Evolutionary conservation across 176 grass and related monocot genomes (phyloP), one percentile per base, ranked within the genome.

Genomic region (Echinochloa phyllopogon): DNA sequence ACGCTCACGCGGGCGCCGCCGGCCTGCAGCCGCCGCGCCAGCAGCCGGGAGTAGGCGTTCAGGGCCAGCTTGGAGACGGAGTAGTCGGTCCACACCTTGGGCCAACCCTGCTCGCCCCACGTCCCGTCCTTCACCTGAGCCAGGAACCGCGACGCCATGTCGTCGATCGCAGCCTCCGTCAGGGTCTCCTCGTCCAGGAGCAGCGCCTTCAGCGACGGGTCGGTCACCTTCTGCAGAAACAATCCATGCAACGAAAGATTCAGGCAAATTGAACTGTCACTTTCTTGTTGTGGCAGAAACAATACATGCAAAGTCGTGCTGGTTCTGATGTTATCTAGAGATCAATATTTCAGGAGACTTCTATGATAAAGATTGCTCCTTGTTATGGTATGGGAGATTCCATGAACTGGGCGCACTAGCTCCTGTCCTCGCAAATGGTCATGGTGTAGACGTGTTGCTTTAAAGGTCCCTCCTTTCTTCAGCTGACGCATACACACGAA

Each of bases 1-100:
- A 94, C 92, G 62, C 94, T 98, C 21, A 95, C 79, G 33, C 93
- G 92, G 70, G 93, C 69, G 25, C 87, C 87, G 20, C 40, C 71
- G 29, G 84, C 71, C 65, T 92, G 61, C 25, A 93, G 84, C 29
- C 87, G 82, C 85, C 77, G 88, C 60, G 95, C 93, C 82, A 98
- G 81, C 51, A 93, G 62, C 76, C 91, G 83, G 3, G 95, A 86
- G 85, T 98, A 98, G 44, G 95, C 95, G 73, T 95, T 98, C 5
- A 98, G 86, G 25, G 93, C 93, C 20, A 98, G 93, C 91, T 98
- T 98, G 21, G 95, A 98, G 15, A 98, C 93, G 1, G 95, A 67
- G 72, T 98, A 98, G 87, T 98, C 93, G 20, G 95, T 98, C 95
- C 95, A 98, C 66, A 95, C 91, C 83, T 86, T 85, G 47, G 95